A percentile compares a stretch with the other conserved stretches of the same genome.
Evolutionary conservation across 2,329 filamentous ascomycete species (phyloP).

Genomic region (Diaporthe australafricana): DNA sequence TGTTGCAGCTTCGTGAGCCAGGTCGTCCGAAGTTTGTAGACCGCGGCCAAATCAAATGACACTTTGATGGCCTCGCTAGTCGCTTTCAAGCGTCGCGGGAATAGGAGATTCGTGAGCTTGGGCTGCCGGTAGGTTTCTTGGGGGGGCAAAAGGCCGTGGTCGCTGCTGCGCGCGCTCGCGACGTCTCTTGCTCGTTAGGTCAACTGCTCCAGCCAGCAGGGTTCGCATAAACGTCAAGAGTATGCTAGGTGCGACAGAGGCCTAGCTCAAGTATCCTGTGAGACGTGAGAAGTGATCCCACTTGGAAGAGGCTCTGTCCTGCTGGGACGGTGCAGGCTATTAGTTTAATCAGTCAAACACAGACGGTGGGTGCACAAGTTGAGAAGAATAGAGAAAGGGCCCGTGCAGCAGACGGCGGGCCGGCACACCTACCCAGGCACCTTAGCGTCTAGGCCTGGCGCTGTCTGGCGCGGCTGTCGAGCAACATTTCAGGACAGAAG

Average conservation of each 20-base stretch:
- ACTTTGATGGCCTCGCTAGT: neutral
- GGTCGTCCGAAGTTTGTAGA: neutral
- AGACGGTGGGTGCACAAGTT: no score
- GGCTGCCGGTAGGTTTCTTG: no score
- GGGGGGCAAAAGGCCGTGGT: neutral
- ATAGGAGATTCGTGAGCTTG: no score
- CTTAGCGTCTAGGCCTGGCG: no score
- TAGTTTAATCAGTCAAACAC: no score
- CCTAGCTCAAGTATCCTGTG: neutral
- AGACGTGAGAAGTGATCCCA: neutral
- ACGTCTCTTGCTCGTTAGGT: neutral
- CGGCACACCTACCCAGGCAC: neutral
- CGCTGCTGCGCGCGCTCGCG: neutral
- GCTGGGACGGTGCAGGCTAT: no score
- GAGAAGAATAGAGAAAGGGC: neutral
- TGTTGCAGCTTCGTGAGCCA: neutral
- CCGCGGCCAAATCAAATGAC: neutral
- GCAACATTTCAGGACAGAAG: no score
- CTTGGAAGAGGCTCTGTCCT: neutral
- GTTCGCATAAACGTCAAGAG: no score
- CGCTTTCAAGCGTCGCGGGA: neutral
- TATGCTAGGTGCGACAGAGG: neutral
- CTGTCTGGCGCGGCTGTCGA: no score
- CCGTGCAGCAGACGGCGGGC: neutral
- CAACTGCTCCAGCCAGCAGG: neutral